phyloP scores from a whole-genome alignment of 257 asterid species.

The Solanum rostratum region DNA sequence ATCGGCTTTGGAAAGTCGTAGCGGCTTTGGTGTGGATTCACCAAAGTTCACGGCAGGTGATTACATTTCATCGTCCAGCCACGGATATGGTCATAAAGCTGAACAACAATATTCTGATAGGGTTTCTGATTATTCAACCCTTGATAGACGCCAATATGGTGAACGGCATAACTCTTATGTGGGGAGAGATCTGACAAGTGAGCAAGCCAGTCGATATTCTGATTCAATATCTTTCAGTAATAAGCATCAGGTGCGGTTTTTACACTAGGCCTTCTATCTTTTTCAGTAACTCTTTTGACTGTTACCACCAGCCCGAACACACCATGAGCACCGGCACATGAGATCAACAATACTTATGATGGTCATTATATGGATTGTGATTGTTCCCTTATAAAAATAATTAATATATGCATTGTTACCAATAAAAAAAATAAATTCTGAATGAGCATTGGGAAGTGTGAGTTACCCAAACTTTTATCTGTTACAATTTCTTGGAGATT shows the following conservation, averaged over 20 bases:
- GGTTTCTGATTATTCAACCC: conserved; percentile 58
- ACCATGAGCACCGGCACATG: background rate
- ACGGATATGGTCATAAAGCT: conserved; percentile 55
- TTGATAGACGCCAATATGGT: conserved; percentile 60
- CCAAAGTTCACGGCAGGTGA: conserved; percentile 56
- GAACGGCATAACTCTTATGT: conserved; percentile 56
- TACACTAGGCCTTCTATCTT: background rate
- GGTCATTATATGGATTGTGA: background rate
- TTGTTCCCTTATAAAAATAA: background rate
- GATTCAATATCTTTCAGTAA: conserved; percentile 51
- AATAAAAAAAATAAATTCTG: background rate
- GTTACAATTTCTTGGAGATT: background rate
- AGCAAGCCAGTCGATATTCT: conserved; percentile 54
- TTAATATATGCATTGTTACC: background rate
- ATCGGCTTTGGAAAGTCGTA: conserved; percentile 62
- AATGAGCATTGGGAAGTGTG: background rate
- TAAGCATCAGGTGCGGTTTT: conserved; percentile 65
- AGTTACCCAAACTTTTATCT: background rate
- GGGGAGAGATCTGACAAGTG: conserved; percentile 66
- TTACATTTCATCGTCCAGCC: conserved; percentile 57
- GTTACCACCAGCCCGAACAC: background rate
- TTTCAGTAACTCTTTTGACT: background rate
- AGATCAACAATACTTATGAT: background rate
- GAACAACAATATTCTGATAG: conserved; percentile 68
- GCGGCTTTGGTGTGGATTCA: conserved; percentile 56